A percentile compares a stretch with the other conserved stretches of the same genome.
Evolutionary conservation across 148 eudicot species (phyloP).

Genomic region (Fagopyrum esculentum): DNA sequence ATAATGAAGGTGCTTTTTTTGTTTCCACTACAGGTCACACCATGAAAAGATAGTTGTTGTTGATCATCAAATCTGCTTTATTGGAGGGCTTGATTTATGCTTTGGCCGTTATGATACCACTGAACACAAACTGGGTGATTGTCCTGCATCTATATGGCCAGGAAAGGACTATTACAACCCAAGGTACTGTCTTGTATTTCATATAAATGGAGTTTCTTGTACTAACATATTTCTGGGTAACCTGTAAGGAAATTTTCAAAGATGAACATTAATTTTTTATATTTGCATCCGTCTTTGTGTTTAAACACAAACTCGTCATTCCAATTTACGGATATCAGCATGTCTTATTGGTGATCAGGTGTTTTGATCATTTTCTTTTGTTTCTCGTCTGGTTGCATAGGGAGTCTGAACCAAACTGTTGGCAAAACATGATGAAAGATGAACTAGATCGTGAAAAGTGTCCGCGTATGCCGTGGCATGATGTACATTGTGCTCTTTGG

Average conservation of each 20-base stretch:
- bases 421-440: slow-evolving; percentile 98
- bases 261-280: no score
- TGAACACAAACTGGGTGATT: slow-evolving; percentile 82
- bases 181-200: slow-evolving; percentile 37
- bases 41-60: slow-evolving; percentile 94
- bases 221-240: no score
- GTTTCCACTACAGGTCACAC: slow-evolving; percentile 71
- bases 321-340: background rate
- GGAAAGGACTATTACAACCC: slow-evolving; percentile 99
- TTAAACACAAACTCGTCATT: slow-evolving; percentile 2
- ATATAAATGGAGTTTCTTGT: no score
- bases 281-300: background rate
- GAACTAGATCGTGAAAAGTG: slow-evolving; percentile 70
- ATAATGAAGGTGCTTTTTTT: slow-evolving; percentile 5
- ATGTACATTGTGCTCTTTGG: slow-evolving; percentile 98
- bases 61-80: slow-evolving; percentile 83
- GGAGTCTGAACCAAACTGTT: slow-evolving; percentile 96
- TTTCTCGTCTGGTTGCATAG: slow-evolving; percentile 21
- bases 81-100: slow-evolving; percentile 94
- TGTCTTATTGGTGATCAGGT: background rate
- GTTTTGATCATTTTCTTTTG: background rate
- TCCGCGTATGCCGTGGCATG: slow-evolving; percentile 99
- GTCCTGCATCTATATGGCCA: slow-evolving; percentile 61
- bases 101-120: slow-evolving; percentile 91
- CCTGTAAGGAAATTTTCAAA: no score